A percentile compares a stretch with the other conserved stretches of the same genome.
Conservation (phyloP, 441 rosid species). For the Brassica hybrid region DNA sequence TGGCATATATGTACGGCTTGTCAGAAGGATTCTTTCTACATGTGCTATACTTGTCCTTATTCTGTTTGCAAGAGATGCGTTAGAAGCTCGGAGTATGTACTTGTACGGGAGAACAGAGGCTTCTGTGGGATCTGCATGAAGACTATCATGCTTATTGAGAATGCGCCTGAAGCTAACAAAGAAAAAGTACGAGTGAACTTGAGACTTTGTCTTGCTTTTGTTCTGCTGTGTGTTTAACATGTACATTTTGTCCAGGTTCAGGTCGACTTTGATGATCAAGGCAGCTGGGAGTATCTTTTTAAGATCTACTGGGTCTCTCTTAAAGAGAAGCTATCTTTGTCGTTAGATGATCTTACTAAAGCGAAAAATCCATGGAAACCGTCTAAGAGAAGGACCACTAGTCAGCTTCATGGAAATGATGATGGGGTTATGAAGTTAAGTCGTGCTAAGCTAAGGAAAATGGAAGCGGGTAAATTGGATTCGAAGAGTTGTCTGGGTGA, state of each 20-base stretch:
- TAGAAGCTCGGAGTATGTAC: constrained; percentile 82
- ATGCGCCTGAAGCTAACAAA: constrained; percentile 47
- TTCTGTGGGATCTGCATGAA: constrained; percentile 92
- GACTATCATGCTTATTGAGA: constrained; percentile 21
- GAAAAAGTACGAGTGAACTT: constrained; percentile 65
- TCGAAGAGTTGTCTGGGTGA: constrained; percentile 40
- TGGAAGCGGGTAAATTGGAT: constrained; percentile 29
- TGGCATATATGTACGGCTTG: constrained; percentile 98
- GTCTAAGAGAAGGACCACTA: constrained; percentile 43
- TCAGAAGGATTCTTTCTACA: constrained; percentile 80
- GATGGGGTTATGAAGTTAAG: constrained; percentile 48
- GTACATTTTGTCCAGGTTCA: constrained; percentile 62
- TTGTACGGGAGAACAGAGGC: constrained; percentile 83
- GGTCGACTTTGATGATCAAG: constrained; percentile 96
- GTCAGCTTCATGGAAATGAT: constrained; percentile 40
- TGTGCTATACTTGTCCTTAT: constrained; percentile 99
- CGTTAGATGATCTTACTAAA: constrained; percentile 69
- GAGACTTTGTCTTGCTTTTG: too few relatives aligned
- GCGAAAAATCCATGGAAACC: constrained; percentile 74
- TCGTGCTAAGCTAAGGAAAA: constrained; percentile 67
- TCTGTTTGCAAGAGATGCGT: constrained; percentile 94
- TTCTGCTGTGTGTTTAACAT: too few relatives aligned
- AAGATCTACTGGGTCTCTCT: constrained; percentile 90
- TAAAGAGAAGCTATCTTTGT: constrained; percentile 72
- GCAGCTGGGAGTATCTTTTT: constrained; percentile 99